These are phyloP conservation scores for Beauveria varroae DNA, from an alignment of 2,329 filamentous ascomycete species.

Conservation along the genomic window DNA sequence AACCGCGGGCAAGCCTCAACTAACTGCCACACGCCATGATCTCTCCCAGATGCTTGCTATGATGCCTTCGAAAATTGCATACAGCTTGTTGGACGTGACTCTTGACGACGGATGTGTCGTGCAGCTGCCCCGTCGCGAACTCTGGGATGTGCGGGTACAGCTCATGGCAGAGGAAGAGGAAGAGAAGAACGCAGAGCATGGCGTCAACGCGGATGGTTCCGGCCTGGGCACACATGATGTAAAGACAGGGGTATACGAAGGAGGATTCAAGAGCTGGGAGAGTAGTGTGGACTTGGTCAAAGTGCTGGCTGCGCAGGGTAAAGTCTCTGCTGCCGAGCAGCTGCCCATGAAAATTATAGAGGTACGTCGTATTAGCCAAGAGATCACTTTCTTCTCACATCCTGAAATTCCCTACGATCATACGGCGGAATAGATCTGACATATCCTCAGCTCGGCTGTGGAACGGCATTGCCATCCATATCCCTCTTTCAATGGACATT, in stretches of 20 bases:
- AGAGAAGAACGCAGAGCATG: slow-evolving; percentile 30
- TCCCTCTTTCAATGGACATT: slow-evolving; percentile 59
- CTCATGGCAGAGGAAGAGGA: slow-evolving; percentile 64
- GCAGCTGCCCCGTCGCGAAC: slow-evolving; percentile 61
- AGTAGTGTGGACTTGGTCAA: slow-evolving; percentile 74
- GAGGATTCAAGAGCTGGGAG: slow-evolving; percentile 86
- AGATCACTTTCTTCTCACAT: background rate
- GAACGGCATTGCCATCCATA: slow-evolving; percentile 66
- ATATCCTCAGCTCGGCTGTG: slow-evolving; percentile 61
- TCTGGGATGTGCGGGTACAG: slow-evolving; percentile 77
- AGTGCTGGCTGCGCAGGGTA: slow-evolving; percentile 43
- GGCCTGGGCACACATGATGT: slow-evolving; percentile 64
- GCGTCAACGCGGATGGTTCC: slow-evolving; percentile 30
- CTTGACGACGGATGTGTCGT: slow-evolving; percentile 47
- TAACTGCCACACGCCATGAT: slow-evolving; percentile 46
- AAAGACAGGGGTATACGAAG: slow-evolving; percentile 75
- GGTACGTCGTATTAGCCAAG: slow-evolving; percentile 33
- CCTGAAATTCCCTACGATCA: background rate
- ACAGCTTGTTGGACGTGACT: slow-evolving; percentile 51
- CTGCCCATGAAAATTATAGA: slow-evolving; percentile 42
- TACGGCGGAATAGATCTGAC: background rate
- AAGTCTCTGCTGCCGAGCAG: slow-evolving; percentile 24
- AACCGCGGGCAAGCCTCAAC: slow-evolving; percentile 51
- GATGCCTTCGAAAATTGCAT: slow-evolving; percentile 69
- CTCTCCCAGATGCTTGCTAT: slow-evolving; percentile 43